A percentile compares a stretch with the other conserved stretches of the same genome.
Evolutionary conservation across 164 flowering plant genomes (phyloP).

Genomic region (Houttuynia cordata): DNA sequence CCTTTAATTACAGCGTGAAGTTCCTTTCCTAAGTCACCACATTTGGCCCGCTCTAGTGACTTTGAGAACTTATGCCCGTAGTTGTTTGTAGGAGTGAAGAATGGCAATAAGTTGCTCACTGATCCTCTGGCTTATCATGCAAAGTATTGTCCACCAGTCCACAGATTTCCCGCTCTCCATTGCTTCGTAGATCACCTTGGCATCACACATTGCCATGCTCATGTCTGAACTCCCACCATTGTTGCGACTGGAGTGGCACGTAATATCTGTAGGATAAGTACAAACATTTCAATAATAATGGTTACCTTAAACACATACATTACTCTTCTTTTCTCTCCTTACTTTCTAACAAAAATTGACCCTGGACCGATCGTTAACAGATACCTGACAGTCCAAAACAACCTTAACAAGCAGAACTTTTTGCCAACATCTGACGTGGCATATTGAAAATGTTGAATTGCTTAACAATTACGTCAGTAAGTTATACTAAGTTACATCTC

Average conservation of each 20-base stretch:
- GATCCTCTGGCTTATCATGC: constrained; percentile 21
- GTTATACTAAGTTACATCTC: constrained; percentile 23
- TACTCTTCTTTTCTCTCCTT: too few species aligned
- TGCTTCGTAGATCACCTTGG: constrained; percentile 32
- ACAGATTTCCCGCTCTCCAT: constrained; percentile 28
- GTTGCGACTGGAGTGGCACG: constrained; percentile 13
- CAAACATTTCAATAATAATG: background rate
- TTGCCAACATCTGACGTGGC: too few species aligned
- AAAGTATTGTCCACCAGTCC: constrained; percentile 21
- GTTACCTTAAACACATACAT: background rate
- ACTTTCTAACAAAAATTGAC: too few species aligned
- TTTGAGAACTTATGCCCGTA: constrained; percentile 34
- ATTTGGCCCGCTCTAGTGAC: constrained; percentile 21
- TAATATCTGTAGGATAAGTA: constrained; percentile 9
- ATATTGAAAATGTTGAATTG: background rate
- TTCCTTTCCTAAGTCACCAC: constrained; percentile 27
- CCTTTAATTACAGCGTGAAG: constrained; percentile 15
- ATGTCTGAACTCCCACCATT: constrained; percentile 13
- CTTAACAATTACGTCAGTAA: too few species aligned
- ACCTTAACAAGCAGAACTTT: background rate
- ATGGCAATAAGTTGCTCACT: constrained; percentile 21
- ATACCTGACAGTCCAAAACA: background rate
- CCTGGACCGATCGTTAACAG: too few species aligned
- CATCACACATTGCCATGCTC: constrained; percentile 40
- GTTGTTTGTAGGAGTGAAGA: constrained; percentile 23